Evolutionary conservation across 2,329 filamentous ascomycete species (phyloP).

Genomic region (Iodosphaeria phyllophila): DNA sequence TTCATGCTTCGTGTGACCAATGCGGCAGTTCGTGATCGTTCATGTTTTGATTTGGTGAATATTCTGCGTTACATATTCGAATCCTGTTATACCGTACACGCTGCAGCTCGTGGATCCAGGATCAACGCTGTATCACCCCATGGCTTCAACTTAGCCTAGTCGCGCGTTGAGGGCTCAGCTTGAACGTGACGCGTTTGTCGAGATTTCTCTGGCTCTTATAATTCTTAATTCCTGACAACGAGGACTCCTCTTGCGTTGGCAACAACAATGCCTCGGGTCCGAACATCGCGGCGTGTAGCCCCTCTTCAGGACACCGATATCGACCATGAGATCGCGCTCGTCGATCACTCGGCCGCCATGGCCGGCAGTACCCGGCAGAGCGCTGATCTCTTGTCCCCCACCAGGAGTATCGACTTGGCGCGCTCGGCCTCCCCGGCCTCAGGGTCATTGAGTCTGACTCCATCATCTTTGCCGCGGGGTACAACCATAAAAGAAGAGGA

Average conservation of each 20-base stretch:
- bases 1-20: too few relatives aligned
- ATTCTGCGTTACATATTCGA: too few relatives aligned
- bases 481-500: background rate
- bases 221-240: background rate
- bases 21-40: too few relatives aligned
- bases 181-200: too few relatives aligned
- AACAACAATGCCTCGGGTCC: constrained; percentile 20
- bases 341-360: constrained; percentile 28
- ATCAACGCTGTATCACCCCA: too few relatives aligned
- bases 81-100: too few relatives aligned
- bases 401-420: background rate
- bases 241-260: constrained; percentile 3
- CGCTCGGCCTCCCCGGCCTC: background rate
- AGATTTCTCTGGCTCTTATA: background rate
- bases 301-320: constrained; percentile 41
- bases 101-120: too few relatives aligned
- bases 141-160: too few relatives aligned
- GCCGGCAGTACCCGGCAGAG: constrained; percentile 5
- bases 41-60: too few relatives aligned
- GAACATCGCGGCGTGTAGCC: constrained; percentile 34
- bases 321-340: constrained; percentile 52
- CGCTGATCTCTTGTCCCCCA: too few relatives aligned
- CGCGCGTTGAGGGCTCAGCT: too few relatives aligned
- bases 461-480: background rate
- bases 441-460: background rate